Base-by-base conservation (phyloP, 225 moss, liverwort and hornwort species). In the Asterella californica region DNA sequence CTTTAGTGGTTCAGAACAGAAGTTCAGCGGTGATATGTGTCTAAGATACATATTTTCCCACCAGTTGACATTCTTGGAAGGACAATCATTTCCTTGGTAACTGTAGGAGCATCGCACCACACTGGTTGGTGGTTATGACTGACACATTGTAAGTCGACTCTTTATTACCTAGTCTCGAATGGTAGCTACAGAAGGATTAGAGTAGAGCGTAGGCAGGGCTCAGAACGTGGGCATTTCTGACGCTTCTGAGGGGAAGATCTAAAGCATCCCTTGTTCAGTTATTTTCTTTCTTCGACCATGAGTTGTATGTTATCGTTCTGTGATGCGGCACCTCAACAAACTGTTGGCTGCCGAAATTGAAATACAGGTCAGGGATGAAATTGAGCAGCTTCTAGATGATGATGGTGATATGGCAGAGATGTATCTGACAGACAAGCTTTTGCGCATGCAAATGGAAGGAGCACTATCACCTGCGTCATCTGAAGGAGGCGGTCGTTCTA, bases 341-440 rank as follows among this genome's bases (percentile, higher is more conserved):
- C 34, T 65, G 32, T 48, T 45, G 77, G 77, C 59, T 64, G 63
- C 70, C 52, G 50, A n/a, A 32, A 72, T 71, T 19, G 60, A 34
- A 21, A 2, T 68, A 37, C 83, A 97, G 97, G 95, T 99, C 22
- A 92, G 99, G 83, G 95, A 99, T 85, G 99, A 99, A 83, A 95
- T 99, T 72, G 99, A 99, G 81, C 92, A 99, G 85, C 87, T 99
- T 36, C 89, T 99, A 45, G 99, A 99, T 79, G 99, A 99, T 74
- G 99, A 99, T 81, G 95, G 92, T 68, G 99, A 99, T 80, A 99
- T 99, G 99, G 95, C 95, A 75, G 99, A 99, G 81, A 99, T 99
- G 99, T 99, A 99, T 84, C 86, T 99, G 89, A 99, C 99, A 78
- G 93, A 99, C 78, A 99, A 99, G 66, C 76, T 99, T 72, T 68